A percentile compares a stretch with the other conserved stretches of the same genome.
Evolutionary conservation across 2,329 filamentous ascomycete genomes (phyloP).

Genomic region (Cytospora leucostoma): DNA sequence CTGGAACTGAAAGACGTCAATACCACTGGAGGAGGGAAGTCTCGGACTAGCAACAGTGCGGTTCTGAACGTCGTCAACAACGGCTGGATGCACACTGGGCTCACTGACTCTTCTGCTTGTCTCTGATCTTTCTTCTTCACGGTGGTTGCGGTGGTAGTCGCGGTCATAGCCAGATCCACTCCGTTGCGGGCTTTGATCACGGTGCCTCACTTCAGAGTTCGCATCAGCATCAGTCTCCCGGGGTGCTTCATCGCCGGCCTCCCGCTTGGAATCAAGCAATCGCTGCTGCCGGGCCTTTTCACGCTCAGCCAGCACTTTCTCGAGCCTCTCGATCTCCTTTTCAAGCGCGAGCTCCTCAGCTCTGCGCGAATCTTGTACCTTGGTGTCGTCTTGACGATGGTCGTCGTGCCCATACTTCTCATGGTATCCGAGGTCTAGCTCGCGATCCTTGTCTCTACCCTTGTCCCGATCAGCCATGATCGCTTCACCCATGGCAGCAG

Average conservation of each 20-base stretch:
- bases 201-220: conserved; percentile 34
- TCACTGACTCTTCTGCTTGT: conserved; percentile 34
- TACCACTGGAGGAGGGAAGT: conserved; percentile 34
- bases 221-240: conserved; percentile 27
- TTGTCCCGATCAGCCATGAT: conserved; percentile 42
- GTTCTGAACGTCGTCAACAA: conserved; percentile 32
- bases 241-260: conserved; percentile 5
- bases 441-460: conserved; percentile 32
- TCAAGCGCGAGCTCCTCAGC: conserved; percentile 32
- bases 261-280: conserved; percentile 25
- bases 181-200: conserved; percentile 29
- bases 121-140: conserved; percentile 29
- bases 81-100: conserved; percentile 28
- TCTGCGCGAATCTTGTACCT: conserved; percentile 30
- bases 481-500: conserved; percentile 42
- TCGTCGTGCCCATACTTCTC: conserved; percentile 31
- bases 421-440: conserved; percentile 32
- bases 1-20: conserved; percentile 63
- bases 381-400: conserved; percentile 28
- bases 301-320: conserved; percentile 26
- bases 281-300: conserved; percentile 33
- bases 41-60: conserved; percentile 33
- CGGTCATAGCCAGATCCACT: conserved; percentile 8
- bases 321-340: conserved; percentile 26
- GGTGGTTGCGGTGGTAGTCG: neutral